These are phyloP conservation scores for Vanrija humicola DNA, from an alignment of 1,284 basidiomycete species.

Conservation along the genomic window DNA sequence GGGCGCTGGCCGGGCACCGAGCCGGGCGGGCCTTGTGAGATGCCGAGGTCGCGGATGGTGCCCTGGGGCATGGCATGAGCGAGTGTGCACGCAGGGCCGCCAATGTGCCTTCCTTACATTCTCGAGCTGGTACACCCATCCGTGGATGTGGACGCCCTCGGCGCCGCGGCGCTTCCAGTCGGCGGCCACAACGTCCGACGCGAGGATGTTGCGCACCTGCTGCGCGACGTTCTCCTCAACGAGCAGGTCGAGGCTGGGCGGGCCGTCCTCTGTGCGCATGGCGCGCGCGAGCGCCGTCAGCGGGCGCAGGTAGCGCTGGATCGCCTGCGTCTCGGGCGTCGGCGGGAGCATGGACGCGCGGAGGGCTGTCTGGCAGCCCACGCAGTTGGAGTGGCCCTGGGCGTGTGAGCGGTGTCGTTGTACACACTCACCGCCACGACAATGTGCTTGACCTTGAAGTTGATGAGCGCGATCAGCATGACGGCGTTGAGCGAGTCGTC, in stretches of 20 bases:
- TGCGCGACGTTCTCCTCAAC: conserved; percentile 42
- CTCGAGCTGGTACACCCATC: conserved; percentile 49
- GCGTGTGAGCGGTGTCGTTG: neutral
- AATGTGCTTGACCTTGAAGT: conserved; percentile 48
- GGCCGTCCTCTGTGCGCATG: conserved; percentile 33
- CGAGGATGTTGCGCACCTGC: conserved; percentile 41
- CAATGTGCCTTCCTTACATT: conserved; percentile 26
- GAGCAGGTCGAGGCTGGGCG: conserved; percentile 39
- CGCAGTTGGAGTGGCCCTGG: conserved; percentile 47
- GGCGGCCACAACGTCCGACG: conserved; percentile 33
- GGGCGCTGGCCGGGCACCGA: conserved; percentile 7
- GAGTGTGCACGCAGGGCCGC: neutral
- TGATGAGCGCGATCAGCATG: conserved; percentile 43
- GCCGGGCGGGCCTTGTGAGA: conserved; percentile 42
- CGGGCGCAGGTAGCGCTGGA: conserved; percentile 43
- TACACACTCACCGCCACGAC: conserved; percentile 36
- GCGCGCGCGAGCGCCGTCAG: conserved; percentile 35
- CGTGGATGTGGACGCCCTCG: conserved; percentile 41
- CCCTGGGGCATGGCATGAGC: conserved; percentile 20
- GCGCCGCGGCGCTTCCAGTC: conserved; percentile 42
- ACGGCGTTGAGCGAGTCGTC: conserved; percentile 46
- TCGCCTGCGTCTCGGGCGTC: conserved; percentile 30
- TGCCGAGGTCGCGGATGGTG: conserved; percentile 40
- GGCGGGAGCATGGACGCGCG: conserved; percentile 37
- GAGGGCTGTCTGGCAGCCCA: conserved; percentile 44